A percentile compares a stretch with the other conserved stretches of the same genome.
Evolutionary conservation across 2,329 filamentous ascomycete species (phyloP).

Genomic region (Sclerotinia spermophila): DNA sequence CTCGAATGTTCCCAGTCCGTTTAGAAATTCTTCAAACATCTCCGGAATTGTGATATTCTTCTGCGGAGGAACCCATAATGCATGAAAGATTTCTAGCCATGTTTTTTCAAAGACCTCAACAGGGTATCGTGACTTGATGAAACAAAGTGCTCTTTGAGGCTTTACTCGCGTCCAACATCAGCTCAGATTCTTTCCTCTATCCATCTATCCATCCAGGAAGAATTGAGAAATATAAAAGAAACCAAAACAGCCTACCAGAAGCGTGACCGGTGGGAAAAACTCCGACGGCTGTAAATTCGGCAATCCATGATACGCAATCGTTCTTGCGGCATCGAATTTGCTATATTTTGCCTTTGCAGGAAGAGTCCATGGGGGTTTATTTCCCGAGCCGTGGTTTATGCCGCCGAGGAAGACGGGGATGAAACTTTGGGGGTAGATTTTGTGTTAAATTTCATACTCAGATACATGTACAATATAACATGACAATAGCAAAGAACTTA

Average conservation of each 20-base stretch:
- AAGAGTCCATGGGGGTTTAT: constrained; percentile 70
- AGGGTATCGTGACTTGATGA: constrained; percentile 58
- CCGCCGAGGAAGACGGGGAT: constrained; percentile 70
- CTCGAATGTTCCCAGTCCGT: constrained; percentile 42
- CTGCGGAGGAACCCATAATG: constrained; percentile 59
- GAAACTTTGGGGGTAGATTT: constrained; percentile 45
- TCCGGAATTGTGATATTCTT: constrained; percentile 57
- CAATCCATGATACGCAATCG: constrained; percentile 49
- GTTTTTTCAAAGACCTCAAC: constrained; percentile 48
- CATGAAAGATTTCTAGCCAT: constrained; percentile 53
- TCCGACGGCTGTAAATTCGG: constrained; percentile 42
- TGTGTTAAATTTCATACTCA: not conserved
- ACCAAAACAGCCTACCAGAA: constrained; percentile 48
- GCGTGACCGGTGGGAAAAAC: constrained; percentile 53
- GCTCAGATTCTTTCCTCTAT: not conserved
- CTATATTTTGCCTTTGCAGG: constrained; percentile 63
- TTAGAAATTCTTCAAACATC: constrained; percentile 45
- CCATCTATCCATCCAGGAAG: not conserved
- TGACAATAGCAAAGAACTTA: constrained; percentile 40
- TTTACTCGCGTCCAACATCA: constrained; percentile 37
- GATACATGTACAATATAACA: not conserved
- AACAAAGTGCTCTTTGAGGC: constrained; percentile 63
- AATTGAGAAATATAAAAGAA: constrained; percentile 4
- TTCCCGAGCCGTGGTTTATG: constrained; percentile 57
- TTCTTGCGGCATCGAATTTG: constrained; percentile 46